phyloP scores from a whole-genome alignment of 1,284 basidiomycete genomes.

The Phellinidium pouzarii region DNA sequence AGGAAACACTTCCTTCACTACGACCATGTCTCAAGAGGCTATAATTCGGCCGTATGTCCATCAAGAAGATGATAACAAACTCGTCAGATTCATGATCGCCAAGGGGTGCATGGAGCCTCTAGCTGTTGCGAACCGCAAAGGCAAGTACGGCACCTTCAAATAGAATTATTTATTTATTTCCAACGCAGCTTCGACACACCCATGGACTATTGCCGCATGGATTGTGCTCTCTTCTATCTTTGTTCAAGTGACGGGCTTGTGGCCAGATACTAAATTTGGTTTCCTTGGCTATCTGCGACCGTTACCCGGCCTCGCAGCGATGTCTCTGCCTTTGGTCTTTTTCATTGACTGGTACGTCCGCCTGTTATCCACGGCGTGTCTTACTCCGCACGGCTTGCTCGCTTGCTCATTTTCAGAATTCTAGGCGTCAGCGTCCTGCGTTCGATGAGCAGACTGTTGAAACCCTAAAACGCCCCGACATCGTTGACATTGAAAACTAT shows the following conservation, averaged over 20 bases:
- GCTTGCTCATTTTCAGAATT: slow-evolving; percentile 1
- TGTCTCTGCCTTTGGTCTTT: slow-evolving; percentile 60
- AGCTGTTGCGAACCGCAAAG: slow-evolving; percentile 57
- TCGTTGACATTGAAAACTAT: slow-evolving; percentile 45
- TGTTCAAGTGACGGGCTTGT: slow-evolving; percentile 57
- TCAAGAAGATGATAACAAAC: slow-evolving; percentile 42
- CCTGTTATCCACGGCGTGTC: neutral
- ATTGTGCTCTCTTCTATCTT: slow-evolving; percentile 49
- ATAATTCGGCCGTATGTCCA: slow-evolving; percentile 10
- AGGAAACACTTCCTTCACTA: neutral
- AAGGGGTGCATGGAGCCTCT: slow-evolving; percentile 67
- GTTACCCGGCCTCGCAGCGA: slow-evolving; percentile 57
- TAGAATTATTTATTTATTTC: slow-evolving; percentile 3
- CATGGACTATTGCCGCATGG: slow-evolving; percentile 54
- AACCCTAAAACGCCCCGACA: slow-evolving; percentile 51
- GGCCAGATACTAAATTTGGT: slow-evolving; percentile 43
- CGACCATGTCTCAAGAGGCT: slow-evolving; percentile 9
- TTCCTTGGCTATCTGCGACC: slow-evolving; percentile 48
- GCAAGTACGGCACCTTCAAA: slow-evolving; percentile 24
- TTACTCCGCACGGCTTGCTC: no score
- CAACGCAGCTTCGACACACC: slow-evolving; percentile 34
- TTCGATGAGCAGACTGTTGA: slow-evolving; percentile 53
- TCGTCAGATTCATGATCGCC: slow-evolving; percentile 59
- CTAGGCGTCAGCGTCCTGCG: slow-evolving; percentile 62
- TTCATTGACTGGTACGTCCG: slow-evolving; percentile 57